Percentiles rank a stretch among this genome's conserved stretches.
These are phyloP conservation scores for Arthrinium phaeospermum DNA, from an alignment of 2,329 filamentous ascomycete genomes.

Conservation along the genomic window DNA sequence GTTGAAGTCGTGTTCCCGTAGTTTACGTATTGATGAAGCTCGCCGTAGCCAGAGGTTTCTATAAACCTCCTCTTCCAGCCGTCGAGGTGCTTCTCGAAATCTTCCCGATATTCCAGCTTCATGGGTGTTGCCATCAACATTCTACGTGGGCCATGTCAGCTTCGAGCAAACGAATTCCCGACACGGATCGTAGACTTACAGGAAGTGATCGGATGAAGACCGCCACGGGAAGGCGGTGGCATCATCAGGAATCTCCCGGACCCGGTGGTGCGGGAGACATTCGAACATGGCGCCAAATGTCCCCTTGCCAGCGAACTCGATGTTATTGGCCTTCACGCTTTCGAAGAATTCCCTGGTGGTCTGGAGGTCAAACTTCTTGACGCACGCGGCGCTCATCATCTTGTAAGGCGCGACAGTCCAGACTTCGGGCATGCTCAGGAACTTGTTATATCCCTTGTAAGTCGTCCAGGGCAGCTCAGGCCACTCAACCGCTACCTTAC, in stretches of 20 bases:
- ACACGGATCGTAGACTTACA: background rate
- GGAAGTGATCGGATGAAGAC: background rate
- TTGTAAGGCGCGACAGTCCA: conserved; percentile 12
- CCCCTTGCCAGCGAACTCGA: conserved; percentile 13
- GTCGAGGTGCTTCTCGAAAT: conserved; percentile 5
- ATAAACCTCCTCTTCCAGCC: conserved; percentile 10
- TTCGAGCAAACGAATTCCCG: background rate
- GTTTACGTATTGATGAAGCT: conserved; percentile 7
- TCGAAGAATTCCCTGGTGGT: conserved; percentile 6
- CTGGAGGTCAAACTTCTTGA: conserved; percentile 7
- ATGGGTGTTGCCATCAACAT: conserved; percentile 8
- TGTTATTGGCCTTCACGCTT: conserved; percentile 4
- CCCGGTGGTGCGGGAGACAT: conserved; percentile 3
- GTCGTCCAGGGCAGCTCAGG: conserved; percentile 12
- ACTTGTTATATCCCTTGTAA: conserved; percentile 18
- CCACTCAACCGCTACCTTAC: background rate
- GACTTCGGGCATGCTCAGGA: conserved; percentile 6
- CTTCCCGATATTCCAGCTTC: conserved; percentile 3
- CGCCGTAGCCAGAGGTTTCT: background rate
- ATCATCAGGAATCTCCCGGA: background rate
- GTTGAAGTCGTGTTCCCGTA: conserved; percentile 7
- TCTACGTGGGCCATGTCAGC: background rate
- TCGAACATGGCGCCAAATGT: conserved; percentile 12
- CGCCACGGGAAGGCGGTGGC: conserved; percentile 9
- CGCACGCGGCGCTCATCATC: conserved; percentile 12